A percentile compares a stretch with the other conserved stretches of the same genome.
Evolutionary conservation across 768 basidiomycete genomes (phyloP).

Genomic region (Clavaria fumosa): DNA sequence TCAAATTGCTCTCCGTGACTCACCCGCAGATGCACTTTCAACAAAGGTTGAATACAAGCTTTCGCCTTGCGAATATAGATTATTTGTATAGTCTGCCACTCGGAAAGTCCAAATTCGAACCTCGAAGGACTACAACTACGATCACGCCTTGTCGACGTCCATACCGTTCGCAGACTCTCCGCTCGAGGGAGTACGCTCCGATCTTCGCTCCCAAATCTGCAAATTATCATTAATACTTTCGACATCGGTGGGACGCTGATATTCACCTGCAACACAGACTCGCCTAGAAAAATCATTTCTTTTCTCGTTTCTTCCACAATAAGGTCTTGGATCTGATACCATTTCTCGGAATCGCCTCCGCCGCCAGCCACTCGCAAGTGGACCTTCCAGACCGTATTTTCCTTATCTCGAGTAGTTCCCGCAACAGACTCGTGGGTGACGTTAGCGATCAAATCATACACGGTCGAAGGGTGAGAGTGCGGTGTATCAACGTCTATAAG

Average conservation of each 20-base stretch:
- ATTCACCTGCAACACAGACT: conserved; percentile 81
- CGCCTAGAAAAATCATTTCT: conserved; percentile 96
- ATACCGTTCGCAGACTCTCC: conserved; percentile 13
- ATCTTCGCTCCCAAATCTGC: conserved; percentile 53
- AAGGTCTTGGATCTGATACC: conserved; percentile 94
- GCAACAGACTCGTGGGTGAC: conserved; percentile 90
- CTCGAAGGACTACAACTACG: too few species aligned
- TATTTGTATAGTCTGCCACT: too few species aligned
- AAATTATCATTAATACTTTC: background rate
- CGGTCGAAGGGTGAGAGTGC: conserved; percentile 38
- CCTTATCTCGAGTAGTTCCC: conserved; percentile 89
- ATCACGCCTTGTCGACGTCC: conserved; percentile 19
- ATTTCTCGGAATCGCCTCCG: conserved; percentile 75
- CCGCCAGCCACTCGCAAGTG: conserved; percentile 65
- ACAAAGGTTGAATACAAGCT: too few species aligned
- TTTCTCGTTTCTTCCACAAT: conserved; percentile 93
- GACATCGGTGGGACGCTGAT: background rate
- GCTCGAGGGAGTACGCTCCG: conserved; percentile 14
- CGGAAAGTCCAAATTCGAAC: too few species aligned
- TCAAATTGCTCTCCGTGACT: too few species aligned
- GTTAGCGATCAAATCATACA: conserved; percentile 93
- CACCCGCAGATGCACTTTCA: too few species aligned
- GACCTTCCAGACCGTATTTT: conserved; percentile 85
- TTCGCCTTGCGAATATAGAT: too few species aligned
- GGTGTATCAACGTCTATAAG: conserved; percentile 63